These are phyloP conservation scores for Scheffersomyces segobiensis DNA, from an alignment of 1,139 yeast species.

Conservation along the genomic window DNA sequence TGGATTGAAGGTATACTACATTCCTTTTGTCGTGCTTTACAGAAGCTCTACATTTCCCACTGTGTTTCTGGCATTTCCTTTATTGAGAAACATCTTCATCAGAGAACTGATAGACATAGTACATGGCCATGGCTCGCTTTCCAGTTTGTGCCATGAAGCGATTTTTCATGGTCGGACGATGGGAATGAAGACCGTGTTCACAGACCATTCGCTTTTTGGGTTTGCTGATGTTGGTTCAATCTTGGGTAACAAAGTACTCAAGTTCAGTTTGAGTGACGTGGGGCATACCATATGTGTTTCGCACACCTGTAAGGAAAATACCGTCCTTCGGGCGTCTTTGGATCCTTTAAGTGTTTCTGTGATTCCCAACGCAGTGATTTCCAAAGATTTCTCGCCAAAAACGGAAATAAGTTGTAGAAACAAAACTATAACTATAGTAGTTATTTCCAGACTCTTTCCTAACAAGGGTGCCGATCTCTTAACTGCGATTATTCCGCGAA, in stretches of 20 bases:
- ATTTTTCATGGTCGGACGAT: conserved; percentile 87
- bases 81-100: conserved; percentile 78
- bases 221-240: conserved; percentile 86
- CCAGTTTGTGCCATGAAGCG: conserved; percentile 86
- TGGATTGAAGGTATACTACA: conserved; percentile 90
- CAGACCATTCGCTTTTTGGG: conserved; percentile 95
- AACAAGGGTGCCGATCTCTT: conserved; percentile 94
- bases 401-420: conserved; percentile 13
- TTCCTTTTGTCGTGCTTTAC: conserved; percentile 77
- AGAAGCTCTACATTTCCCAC: conserved; percentile 88
- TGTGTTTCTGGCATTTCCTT: conserved; percentile 84
- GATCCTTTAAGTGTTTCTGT: conserved; percentile 82
- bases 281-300: conserved; percentile 96
- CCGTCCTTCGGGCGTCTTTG: conserved; percentile 81
- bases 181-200: conserved; percentile 89
- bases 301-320: conserved; percentile 94
- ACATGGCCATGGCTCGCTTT: conserved; percentile 93
- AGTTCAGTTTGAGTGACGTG: conserved; percentile 81
- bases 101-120: conserved; percentile 85
- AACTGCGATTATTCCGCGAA: conserved; percentile 81
- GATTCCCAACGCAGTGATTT: conserved; percentile 93
- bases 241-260: conserved; percentile 80
- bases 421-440: conserved; percentile 71
- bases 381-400: conserved; percentile 75
- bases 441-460: conserved; percentile 88